Evolutionary conservation across 257 asterid genomes (phyloP).

Genomic region (Petunia axillaris): DNA sequence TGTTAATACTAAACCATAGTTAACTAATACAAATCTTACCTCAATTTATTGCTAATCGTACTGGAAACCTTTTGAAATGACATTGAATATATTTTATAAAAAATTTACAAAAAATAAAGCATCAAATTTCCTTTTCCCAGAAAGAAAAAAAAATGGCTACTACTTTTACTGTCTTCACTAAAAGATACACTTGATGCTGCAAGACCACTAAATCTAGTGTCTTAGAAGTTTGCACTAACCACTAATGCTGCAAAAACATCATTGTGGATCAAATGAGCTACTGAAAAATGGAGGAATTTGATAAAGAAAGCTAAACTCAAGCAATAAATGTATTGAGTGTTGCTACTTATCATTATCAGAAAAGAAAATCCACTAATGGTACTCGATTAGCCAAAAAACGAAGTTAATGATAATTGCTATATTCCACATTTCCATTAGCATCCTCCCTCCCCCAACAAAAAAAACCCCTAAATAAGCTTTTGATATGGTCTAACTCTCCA

Average conservation of each 20-base stretch:
- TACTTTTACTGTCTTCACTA: not conserved
- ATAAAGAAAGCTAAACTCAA: not conserved
- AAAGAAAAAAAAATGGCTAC: no score
- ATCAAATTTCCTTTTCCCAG: no score
- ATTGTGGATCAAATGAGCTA: not conserved
- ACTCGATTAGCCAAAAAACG: not conserved
- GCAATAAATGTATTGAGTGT: not conserved
- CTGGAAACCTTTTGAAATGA: no score
- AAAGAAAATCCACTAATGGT: no score
- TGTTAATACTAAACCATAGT: no score
- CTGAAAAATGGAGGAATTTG: not conserved
- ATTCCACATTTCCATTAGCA: not conserved
- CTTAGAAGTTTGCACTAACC: not conserved
- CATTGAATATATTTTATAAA: no score
- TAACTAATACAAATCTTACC: no score
- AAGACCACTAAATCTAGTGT: not conserved
- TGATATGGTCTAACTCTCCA: conserved; percentile 5
- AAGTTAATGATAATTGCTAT: not conserved
- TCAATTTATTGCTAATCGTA: no score
- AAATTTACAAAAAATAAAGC: no score
- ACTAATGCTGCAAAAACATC: not conserved
- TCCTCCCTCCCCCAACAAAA: not conserved
- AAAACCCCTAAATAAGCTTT: conserved; percentile 8
- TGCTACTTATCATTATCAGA: not conserved
- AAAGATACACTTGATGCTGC: not conserved